These are phyloP conservation scores for Jamesozyma gamospora DNA, from an alignment of 805 yeast species.

Conservation along the genomic window DNA sequence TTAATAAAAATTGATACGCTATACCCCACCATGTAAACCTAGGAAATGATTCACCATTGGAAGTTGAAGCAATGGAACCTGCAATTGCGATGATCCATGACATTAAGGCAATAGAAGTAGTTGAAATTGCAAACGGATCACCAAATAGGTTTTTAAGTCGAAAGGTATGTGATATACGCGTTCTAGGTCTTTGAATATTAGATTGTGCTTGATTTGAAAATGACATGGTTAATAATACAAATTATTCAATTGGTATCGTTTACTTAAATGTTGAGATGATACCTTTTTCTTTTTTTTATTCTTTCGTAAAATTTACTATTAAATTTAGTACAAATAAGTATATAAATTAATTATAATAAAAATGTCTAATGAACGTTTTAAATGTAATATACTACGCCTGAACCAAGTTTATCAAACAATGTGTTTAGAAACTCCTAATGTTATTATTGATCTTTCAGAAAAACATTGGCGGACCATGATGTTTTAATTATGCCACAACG, in stretches of 20 bases:
- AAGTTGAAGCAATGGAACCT: constrained; percentile 60
- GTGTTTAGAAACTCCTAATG: background rate
- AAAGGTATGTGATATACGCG: constrained; percentile 19
- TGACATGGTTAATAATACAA: constrained; percentile 7
- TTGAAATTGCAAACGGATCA: constrained; percentile 82
- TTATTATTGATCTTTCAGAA: too few species aligned
- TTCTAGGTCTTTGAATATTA: constrained; percentile 18
- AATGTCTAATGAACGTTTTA: too few species aligned
- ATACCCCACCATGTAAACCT: constrained; percentile 95
- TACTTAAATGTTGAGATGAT: background rate
- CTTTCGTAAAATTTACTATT: too few species aligned
- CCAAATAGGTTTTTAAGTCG: constrained; percentile 46
- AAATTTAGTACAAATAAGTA: too few species aligned
- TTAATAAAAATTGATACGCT: constrained; percentile 60
- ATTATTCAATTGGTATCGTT: too few species aligned
- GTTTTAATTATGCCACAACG: background rate
- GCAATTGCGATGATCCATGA: constrained; percentile 87
- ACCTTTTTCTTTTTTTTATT: background rate
- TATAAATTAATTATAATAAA: too few species aligned
- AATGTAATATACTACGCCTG: too few species aligned
- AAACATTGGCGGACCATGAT: background rate
- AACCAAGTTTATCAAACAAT: background rate
- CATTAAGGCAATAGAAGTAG: constrained; percentile 60
- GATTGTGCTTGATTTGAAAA: constrained; percentile 18
- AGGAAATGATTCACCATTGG: constrained; percentile 44